A percentile compares a stretch with the other conserved stretches of the same genome.
Evolutionary conservation across 1,139 yeast genomes (phyloP).

Genomic region (Yamadazyma songkhlaensis): DNA sequence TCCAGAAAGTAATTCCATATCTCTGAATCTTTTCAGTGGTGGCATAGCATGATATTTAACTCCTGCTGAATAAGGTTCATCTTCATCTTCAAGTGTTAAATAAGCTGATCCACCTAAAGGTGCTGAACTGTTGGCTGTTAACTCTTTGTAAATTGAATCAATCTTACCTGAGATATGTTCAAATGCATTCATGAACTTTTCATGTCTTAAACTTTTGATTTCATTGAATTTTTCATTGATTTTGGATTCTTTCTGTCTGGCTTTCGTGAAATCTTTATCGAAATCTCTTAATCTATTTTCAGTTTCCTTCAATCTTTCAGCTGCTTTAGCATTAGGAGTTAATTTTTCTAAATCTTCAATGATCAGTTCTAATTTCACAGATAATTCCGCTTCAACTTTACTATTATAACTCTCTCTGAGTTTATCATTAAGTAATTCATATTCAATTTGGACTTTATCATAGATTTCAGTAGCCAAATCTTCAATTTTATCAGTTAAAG

Average conservation of each 20-base stretch:
- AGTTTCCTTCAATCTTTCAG: constrained; percentile 71
- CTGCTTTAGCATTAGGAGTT: constrained; percentile 80
- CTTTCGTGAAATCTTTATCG: constrained; percentile 62
- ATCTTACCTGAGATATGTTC: constrained; percentile 70
- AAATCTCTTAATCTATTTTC: constrained; percentile 57
- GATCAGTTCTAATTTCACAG: constrained; percentile 27
- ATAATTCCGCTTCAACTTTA: constrained; percentile 50
- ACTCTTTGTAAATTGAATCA: constrained; percentile 81
- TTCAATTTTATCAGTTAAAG: constrained; percentile 44
- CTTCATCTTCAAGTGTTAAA: constrained; percentile 81
- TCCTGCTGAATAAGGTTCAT: constrained; percentile 83
- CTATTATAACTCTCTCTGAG: constrained; percentile 35
- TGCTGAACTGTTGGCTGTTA: constrained; percentile 66
- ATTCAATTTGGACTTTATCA: constrained; percentile 53
- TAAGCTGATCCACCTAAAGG: constrained; percentile 93
- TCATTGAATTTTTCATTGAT: constrained; percentile 57
- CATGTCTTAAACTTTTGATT: constrained; percentile 58
- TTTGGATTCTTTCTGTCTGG: constrained; percentile 60
- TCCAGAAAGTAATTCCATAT: constrained; percentile 90
- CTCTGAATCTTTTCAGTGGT: constrained; percentile 90
- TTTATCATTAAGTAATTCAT: constrained; percentile 43
- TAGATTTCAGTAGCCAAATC: constrained; percentile 40
- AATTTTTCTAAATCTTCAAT: constrained; percentile 53
- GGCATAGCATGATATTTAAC: constrained; percentile 94
- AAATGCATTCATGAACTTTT: constrained; percentile 68